Evolutionary conservation across 1,284 basidiomycete genomes (phyloP).

Genomic region (Leccinum griseonigrum): DNA sequence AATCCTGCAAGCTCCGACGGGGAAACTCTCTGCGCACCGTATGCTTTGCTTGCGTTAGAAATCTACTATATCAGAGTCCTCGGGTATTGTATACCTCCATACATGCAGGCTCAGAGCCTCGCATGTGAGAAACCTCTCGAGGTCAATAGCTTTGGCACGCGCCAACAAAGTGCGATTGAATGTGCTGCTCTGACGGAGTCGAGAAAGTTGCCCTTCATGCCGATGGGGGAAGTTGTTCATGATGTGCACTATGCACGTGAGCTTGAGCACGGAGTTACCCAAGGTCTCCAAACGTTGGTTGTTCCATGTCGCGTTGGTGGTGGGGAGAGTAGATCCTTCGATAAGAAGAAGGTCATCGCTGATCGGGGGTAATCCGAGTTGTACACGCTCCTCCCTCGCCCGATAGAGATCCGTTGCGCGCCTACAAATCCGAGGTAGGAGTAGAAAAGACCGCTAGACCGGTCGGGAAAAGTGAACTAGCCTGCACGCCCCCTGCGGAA

Average conservation of each 20-base stretch:
- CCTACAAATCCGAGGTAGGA: conserved; percentile 66
- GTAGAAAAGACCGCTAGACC: conserved; percentile 48
- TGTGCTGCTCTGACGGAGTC: conserved; percentile 59
- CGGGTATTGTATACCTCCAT: conserved; percentile 57
- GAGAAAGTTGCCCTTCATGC: conserved; percentile 78
- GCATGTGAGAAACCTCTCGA: conserved; percentile 62
- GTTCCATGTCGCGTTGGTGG: conserved; percentile 57
- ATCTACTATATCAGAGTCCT: conserved; percentile 32
- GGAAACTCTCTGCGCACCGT: conserved; percentile 43
- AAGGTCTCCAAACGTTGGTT: conserved; percentile 85
- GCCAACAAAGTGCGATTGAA: conserved; percentile 68
- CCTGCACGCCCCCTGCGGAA: conserved; percentile 54
- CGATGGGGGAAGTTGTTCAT: conserved; percentile 71
- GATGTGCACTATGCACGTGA: conserved; percentile 71
- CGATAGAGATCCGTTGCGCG: conserved; percentile 65
- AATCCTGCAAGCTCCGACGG: conserved; percentile 76
- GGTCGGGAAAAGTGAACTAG: conserved; percentile 48
- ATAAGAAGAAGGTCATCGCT: conserved; percentile 50
- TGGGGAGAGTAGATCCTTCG: conserved; percentile 74
- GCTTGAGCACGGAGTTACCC: conserved; percentile 78
- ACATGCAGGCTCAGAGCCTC: conserved; percentile 53
- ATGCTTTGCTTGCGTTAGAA: conserved; percentile 29
- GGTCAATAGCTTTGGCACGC: conserved; percentile 59
- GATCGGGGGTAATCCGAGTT: conserved; percentile 60
- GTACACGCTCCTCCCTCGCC: conserved; percentile 45